Base-by-base conservation (phyloP, 495 filamentous ascomycete species). In the Barbatosphaeria neglecta region DNA sequence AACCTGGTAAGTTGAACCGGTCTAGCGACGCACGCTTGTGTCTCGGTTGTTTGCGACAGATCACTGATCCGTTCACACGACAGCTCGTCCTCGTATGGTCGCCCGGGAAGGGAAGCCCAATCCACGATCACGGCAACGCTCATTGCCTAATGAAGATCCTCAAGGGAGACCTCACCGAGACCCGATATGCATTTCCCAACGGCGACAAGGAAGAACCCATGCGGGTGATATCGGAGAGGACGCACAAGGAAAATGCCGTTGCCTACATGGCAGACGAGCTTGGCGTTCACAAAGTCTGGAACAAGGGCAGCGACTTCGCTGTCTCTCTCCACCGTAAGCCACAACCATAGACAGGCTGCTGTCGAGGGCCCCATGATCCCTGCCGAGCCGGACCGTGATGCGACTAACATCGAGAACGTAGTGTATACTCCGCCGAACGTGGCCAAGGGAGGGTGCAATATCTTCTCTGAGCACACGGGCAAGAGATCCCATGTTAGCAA, bases 401-500 rank as follows among this genome's bases (percentile, higher is more conserved):
- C n/a, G 22, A 41, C 19, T 23, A 11, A 23, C 39, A 16, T 13
- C 8, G 28, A 23, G 19, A n/a, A 5, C 16, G 17, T 47, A 87
- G 83, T 95, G 38, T 95, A 95, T 57, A 93, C 88, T 1, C 90
- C 90, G 37, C 89, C 90, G 6, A 90, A 93, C 55, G 87, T 88
- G 4, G 83, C 84, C 13, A 77, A 67, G 33, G 68, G 79, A 47
- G 87, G 87, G 2, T 89, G 83, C 57, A 69, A 80, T 48, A 74
- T 86, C 54, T 94, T 83, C 62, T 74, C 86, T 56, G 70, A 73
- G 31, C 64, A 71, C 43, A 92, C 86, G 2, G 85, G 88, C 9
- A 78, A 82, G 63, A 76, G 79, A 45, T 80, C 62, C 47, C 84
- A 87, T 55, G 72, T 87, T 35, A 69, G 75, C 46, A 80, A 81